A percentile compares a stretch with the other conserved stretches of the same genome.
Conservation (phyloP, 257 asterid species). For the Cruciata laevipes region DNA sequence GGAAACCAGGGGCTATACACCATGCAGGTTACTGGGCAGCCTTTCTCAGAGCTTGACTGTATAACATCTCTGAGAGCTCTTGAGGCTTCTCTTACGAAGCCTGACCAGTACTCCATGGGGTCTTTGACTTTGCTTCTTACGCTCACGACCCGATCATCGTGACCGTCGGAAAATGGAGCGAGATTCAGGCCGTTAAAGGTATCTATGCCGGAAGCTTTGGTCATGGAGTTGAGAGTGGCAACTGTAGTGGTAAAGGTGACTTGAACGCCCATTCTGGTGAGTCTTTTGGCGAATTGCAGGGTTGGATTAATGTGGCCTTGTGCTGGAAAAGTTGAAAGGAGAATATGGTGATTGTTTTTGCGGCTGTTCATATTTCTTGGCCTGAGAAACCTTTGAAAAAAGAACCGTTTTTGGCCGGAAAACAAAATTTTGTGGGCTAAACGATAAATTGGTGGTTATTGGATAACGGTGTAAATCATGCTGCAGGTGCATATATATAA, state of each 20-base stretch:
- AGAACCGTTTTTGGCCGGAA: no score
- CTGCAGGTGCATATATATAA: no score
- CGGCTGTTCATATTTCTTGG: no score
- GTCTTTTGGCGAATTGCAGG: slow-evolving; percentile 24
- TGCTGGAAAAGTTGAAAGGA: slow-evolving; percentile 21
- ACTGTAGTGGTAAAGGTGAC: slow-evolving; percentile 22
- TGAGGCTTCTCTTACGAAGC: slow-evolving; percentile 19
- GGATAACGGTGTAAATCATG: no score
- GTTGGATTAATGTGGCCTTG: slow-evolving; percentile 35
- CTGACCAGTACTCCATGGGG: slow-evolving; percentile 9
- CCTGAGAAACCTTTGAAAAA: no score
- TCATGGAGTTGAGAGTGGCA: slow-evolving; percentile 14
- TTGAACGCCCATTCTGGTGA: slow-evolving; percentile 14
- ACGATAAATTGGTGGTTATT: no score
- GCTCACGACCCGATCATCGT: slow-evolving; percentile 17
- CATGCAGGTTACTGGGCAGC: slow-evolving; percentile 21
- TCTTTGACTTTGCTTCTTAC: not conserved
- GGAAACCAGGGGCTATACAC: slow-evolving; percentile 27
- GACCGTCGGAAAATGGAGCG: slow-evolving; percentile 20
- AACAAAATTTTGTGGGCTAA: no score
- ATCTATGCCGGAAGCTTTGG: not conserved
- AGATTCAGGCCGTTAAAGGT: slow-evolving; percentile 13
- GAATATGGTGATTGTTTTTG: slow-evolving; percentile 13
- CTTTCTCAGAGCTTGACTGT: slow-evolving; percentile 7
- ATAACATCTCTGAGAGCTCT: slow-evolving; percentile 17